phyloP scores from a whole-genome alignment of 306 rosid genomes.

The Senna siamea region DNA sequence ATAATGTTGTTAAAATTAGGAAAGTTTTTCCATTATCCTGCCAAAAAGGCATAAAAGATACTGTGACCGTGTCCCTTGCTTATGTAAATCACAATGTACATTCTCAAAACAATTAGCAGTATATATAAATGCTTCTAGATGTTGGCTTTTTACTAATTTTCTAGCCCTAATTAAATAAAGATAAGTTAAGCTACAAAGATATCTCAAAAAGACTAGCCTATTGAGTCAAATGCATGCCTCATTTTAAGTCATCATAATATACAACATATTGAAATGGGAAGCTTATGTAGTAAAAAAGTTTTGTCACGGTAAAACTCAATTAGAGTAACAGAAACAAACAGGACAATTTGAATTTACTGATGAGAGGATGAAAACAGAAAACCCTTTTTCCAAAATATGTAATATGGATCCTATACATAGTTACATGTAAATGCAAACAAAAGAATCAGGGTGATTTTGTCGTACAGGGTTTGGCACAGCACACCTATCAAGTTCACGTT shows the following conservation, averaged over 20 bases:
- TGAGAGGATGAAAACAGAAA: neutral
- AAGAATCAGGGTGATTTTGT: constrained; percentile 43
- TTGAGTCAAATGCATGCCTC: too few species aligned
- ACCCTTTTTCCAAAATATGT: neutral
- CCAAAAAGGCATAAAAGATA: neutral
- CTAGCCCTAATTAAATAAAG: too few species aligned
- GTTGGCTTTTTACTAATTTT: too few species aligned
- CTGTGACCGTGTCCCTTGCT: neutral
- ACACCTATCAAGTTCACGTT: constrained; percentile 59
- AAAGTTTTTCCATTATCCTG: neutral
- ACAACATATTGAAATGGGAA: too few species aligned
- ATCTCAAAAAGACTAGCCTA: too few species aligned
- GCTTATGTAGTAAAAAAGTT: too few species aligned
- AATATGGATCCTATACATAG: neutral
- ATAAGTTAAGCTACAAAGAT: too few species aligned
- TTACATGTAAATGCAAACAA: constrained; percentile 42
- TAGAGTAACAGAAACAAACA: neutral
- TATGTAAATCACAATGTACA: neutral
- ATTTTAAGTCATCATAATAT: too few species aligned
- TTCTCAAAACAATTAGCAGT: neutral
- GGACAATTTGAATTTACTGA: neutral
- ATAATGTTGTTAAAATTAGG: neutral
- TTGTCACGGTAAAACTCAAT: too few species aligned
- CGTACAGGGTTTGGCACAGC: constrained; percentile 67
- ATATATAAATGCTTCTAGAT: neutral